A percentile compares a stretch with the other conserved stretches of the same genome.
phyloP scores from a whole-genome alignment of 768 basidiomycete genomes.

The Rhizopogon vinicolor region DNA sequence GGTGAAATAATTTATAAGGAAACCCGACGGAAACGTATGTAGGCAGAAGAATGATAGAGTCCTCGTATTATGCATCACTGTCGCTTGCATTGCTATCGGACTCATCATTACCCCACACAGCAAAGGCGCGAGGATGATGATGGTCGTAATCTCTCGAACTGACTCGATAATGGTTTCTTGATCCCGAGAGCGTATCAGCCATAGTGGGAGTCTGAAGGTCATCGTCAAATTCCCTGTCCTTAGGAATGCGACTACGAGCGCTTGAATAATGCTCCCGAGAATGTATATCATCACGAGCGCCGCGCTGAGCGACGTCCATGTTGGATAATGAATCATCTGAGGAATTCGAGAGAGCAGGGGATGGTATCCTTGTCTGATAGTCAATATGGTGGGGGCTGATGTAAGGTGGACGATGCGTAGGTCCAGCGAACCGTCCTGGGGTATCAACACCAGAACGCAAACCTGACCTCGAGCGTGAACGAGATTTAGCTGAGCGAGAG shows the following conservation, averaged over 20 bases:
- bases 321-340: slow-evolving; percentile 29
- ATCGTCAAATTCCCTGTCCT: slow-evolving; percentile 57
- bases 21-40: not conserved
- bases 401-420: slow-evolving; percentile 43
- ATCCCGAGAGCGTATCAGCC: slow-evolving; percentile 23
- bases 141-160: slow-evolving; percentile 18
- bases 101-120: slow-evolving; percentile 86
- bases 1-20: not conserved
- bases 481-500: slow-evolving; percentile 20
- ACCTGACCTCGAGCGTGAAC: slow-evolving; percentile 33
- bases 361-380: slow-evolving; percentile 7
- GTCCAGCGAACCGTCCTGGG: slow-evolving; percentile 54
- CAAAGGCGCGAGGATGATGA: slow-evolving; percentile 56
- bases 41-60: not conserved
- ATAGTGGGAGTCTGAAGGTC: slow-evolving; percentile 59
- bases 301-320: slow-evolving; percentile 37
- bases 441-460: slow-evolving; percentile 58
- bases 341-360: slow-evolving; percentile 37
- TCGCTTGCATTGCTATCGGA: slow-evolving; percentile 84
- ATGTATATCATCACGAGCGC: slow-evolving; percentile 51
- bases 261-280: slow-evolving; percentile 31
- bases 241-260: slow-evolving; percentile 54
- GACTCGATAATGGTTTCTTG: slow-evolving; percentile 9
- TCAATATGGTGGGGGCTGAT: slow-evolving; percentile 12
- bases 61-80: slow-evolving; percentile 38